Base-by-base conservation (phyloP, 495 filamentous ascomycete species). In the Thermochaetoides thermophila region DNA sequence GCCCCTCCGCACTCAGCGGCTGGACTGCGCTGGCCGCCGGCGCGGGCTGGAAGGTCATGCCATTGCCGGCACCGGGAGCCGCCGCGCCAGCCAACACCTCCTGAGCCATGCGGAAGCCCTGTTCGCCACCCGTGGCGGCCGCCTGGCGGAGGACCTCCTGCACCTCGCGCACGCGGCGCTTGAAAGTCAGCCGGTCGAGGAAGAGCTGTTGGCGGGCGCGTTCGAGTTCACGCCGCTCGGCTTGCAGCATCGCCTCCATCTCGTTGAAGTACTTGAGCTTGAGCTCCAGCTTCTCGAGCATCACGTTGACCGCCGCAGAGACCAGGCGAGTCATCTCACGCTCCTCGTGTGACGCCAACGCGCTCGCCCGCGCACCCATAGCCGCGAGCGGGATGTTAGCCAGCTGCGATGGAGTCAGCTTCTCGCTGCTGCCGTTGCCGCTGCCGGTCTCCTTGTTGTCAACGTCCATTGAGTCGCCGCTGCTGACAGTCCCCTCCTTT, bases 261-360 rank as follows among this genome's bases (percentile, higher is more conserved):
- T 96, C 91, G 44, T 81, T 78, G 64, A 97, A 97, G 50, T 95
- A 92, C 45, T 79, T 73, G 31, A 89, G 64, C 62, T 86, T 86
- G 35, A 85, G 62, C 48, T 86, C 78, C 49, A 84, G 69, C 53
- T 86, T 86, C 46, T 82, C 71, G 18, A 94, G 66, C 12, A 78
- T 84, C 11, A 83, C 61, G 51, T 93, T 93, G 34, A 92, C 79
- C 0, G 84, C 75, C 2, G 81, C 72, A 8, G 82, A 84, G 15
- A 95, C 81, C 27, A 95, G 76, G 11, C 80, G 74, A 18, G 87
- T 87, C 79, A 94, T 87, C 52, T 92, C 82, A 17, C 89, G 84
- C 56, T 97, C 89, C 53, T 93, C 84, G 46, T 95, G 84, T 0
- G 89, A 94, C 7, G 84, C 83, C 18, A 97, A 73, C 4, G 78